Base-by-base conservation (phyloP, 1,139 yeast genomes). In the Candida tetrigidarum region DNA sequence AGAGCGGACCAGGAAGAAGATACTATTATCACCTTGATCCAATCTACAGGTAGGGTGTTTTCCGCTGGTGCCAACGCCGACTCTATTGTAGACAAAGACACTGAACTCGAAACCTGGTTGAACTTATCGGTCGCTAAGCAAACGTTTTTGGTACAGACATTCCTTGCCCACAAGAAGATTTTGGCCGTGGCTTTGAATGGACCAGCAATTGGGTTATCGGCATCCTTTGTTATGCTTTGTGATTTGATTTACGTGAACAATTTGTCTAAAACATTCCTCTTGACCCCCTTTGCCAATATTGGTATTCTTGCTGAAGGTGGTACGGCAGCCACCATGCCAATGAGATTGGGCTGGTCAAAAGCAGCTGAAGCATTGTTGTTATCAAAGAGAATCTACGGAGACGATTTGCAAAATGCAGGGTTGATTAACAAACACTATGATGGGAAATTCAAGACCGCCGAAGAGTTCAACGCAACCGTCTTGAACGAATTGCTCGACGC, bases 281-380 rank as follows among this genome's bases (percentile, higher is more conserved):
- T 85, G 59, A 74, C 86, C 27, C 97, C 97, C 11, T 90, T 90
- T 63, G 81, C 93, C 42, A 86, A 84, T 60, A 75, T 90, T 56
- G 96, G 96, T 1, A 75, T 90, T 55, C 91, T 87, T 2, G 81
- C 87, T 47, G 97, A 90, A 66, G 96, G 96, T 46, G 90, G 84
- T 5, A 69, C 90, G 2, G 81, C 90, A 8, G 78, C 81, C 18
- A 80, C 93, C 8, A 71, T 90, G 44, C 82, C 86, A 26, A 65
- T 74, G 54, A 77, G 96, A 56, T 70, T 90, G 48, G 96, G 96
- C 2, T 71, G 83, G 70, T 82, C 90, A 49, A 76, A 75, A 54
- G 84, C 96, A 15, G 74, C 84, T 45, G 95, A 89, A 62, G 90
- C 91, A 0, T 68, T 90, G 39, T 69, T 89, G 49, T 76, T 86